A percentile compares a stretch with the other conserved stretches of the same genome.
Conservation (phyloP, 169 alveolate genomes). For the Plasmodium relictum region DNA sequence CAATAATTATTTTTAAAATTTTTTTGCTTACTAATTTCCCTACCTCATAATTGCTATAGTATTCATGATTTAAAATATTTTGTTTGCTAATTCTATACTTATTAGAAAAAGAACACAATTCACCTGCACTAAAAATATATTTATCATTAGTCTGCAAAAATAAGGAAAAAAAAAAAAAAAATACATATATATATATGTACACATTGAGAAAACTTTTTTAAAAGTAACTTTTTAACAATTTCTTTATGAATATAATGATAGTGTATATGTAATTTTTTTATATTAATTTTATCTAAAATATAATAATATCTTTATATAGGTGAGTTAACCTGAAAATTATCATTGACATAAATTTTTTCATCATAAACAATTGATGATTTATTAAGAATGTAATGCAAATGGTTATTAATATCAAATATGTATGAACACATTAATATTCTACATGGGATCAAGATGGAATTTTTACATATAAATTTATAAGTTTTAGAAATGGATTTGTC, state of each 20-base stretch:
- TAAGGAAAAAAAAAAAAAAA: not conserved
- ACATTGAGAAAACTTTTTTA: not conserved
- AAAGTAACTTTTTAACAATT: no score
- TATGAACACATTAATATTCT: conserved; percentile 29
- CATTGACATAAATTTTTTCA: conserved; percentile 47
- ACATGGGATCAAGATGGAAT: conserved; percentile 40
- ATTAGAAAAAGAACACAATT: conserved; percentile 54
- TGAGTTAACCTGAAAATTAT: conserved; percentile 36
- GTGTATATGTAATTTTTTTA: no score
- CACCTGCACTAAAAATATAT: conserved; percentile 63
- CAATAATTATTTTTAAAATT: conserved; percentile 20
- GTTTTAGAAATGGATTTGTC: conserved; percentile 12
- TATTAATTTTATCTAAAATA: no score
- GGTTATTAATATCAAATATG: conserved; percentile 48
- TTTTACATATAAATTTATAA: conserved; percentile 12
- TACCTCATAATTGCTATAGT: conserved; percentile 45
- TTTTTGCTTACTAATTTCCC: conserved; percentile 56
- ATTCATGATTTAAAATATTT: conserved; percentile 44
- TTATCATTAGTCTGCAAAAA: conserved; percentile 53
- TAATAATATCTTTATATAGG: no score
- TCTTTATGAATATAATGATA: no score
- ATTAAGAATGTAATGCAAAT: conserved; percentile 44
- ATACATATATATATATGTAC: not conserved
- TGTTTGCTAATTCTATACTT: conserved; percentile 35
- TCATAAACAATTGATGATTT: conserved; percentile 59